Base-by-base conservation (phyloP, 1,139 yeast species). In the Geotrichum aggregatum region DNA sequence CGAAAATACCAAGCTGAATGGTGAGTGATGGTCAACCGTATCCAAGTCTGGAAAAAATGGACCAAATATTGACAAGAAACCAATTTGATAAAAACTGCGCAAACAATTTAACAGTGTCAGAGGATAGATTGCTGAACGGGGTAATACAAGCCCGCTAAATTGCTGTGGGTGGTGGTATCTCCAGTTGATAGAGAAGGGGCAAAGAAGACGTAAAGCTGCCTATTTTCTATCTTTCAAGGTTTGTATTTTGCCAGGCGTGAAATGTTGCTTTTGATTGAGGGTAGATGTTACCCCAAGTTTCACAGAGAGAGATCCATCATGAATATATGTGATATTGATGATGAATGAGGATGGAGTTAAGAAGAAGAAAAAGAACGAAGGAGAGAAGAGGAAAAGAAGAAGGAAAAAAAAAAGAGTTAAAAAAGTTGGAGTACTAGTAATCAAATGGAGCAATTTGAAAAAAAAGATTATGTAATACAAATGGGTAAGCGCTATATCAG, bases 341-440 rank as follows among this genome's bases (percentile, higher is more conserved):
- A 34, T 34, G 40, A 33, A 33, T 26, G 24, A 14, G 16, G 24
- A 19, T 31, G 31, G 18, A 19, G 22, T 26, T 34, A 26, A 31
- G 30, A 22, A 28, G 24, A n/a, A 39, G 28, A 14, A 14, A 24
- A 22, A 24, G 19, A 38, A 14, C 5, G 24, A 26, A 39, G 44
- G 13, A 46, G 24, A 30, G 34, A 46, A 24, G 33, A n/a, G 39
- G 21, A 35, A n/a, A 40, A 13, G 50, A 47, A 21, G 36, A 41
- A 8, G 24, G 10, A 28, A 38, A 28, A 40, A 47, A 19, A 47
- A 31, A 36, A 22, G 19, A 47, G 22, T 14, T 2, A 40, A 40
- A 39, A 47, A 40, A 30, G 16, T 22, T 10, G n/a, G 16, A 45
- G 26, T n/a, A n/a, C n/a, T n/a, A 30, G 30, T 28, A 47, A 47